Evolutionary conservation across 2,329 filamentous ascomycete species (phyloP).

Genomic region (Didymella sp.): DNA sequence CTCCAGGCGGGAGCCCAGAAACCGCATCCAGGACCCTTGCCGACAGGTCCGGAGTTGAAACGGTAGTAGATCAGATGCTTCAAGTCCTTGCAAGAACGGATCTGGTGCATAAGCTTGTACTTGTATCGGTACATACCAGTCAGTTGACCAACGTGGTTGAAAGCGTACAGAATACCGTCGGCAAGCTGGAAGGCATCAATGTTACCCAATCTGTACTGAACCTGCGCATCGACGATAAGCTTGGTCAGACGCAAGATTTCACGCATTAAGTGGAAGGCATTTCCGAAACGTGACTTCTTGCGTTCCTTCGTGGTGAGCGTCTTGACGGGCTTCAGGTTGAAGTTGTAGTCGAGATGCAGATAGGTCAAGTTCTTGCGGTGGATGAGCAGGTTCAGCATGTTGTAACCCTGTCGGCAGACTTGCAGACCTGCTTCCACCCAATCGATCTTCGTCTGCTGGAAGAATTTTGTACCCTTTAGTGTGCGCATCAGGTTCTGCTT

Average conservation of each 20-base stretch:
- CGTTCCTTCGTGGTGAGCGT: slow-evolving; percentile 98
- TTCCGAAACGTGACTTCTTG: slow-evolving; percentile 99
- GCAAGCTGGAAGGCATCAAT: slow-evolving; percentile 99
- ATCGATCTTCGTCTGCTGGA: slow-evolving; percentile 98
- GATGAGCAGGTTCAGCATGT: slow-evolving; percentile 97
- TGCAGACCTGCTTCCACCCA: slow-evolving; percentile 99
- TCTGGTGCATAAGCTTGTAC: slow-evolving; percentile 99
- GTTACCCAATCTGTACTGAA: slow-evolving; percentile 95
- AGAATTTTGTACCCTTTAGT: slow-evolving; percentile 96
- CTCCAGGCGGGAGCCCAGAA: slow-evolving; percentile 99
- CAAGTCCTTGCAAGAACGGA: slow-evolving; percentile 96
- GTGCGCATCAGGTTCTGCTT: slow-evolving; percentile 90
- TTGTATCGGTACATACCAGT: slow-evolving; percentile 99
- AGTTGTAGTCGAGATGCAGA: slow-evolving; percentile 98
- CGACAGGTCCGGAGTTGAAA: slow-evolving; percentile 95
- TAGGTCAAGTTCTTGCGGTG: slow-evolving; percentile 99
- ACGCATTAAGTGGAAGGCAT: slow-evolving; percentile 98
- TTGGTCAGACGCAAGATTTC: slow-evolving; percentile 96
- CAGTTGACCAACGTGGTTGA: slow-evolving; percentile 97
- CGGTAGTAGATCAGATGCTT: slow-evolving; percentile 99
- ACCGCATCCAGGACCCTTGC: slow-evolving; percentile 95
- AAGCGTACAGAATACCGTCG: slow-evolving; percentile 98
- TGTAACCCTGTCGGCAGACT: slow-evolving; percentile 97
- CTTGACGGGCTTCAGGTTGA: slow-evolving; percentile 99
- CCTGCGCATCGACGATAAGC: slow-evolving; percentile 96